Evolutionary conservation across 805 yeast species (phyloP), one percentile per base, ranked within the genome.

Genomic region (Ogataea methylovora): DNA sequence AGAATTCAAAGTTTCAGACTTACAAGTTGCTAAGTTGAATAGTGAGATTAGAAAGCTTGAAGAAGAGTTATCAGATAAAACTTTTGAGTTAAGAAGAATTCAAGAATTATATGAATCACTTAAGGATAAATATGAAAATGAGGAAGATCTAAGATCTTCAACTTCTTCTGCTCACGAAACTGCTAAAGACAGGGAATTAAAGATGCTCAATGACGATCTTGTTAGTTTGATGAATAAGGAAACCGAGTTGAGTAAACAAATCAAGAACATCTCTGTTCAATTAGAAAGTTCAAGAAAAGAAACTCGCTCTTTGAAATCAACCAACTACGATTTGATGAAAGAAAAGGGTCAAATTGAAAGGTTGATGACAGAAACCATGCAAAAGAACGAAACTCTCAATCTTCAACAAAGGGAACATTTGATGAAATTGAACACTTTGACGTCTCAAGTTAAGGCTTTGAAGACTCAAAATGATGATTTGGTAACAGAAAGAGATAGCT

Each of bases 401-500:
- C 54, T 61, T 14, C 61, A 67, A 21, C 68, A 67, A 32, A 63
- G 63, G 33, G 77, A 72, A 32, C 52, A 73, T 24, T 60, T 66
- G 28, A 57, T 63, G 34, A 67, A 67, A 31, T 48, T 70, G 23
- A 64, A 63, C 8, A 62, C 73, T 3, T 45, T 76, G 42, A 52
- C 60, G 35, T 58, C 65, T 15, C 86, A 82, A 52, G 68, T 79
- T 1, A 62, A 61, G 9, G 68, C 75, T 1, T 57, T 84, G 48
- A 69, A 76, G 33, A 69, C 71, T 9, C 65, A 80, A 5, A 68
- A 83, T 40, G 76, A 70, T 26, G 80, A 79, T 32, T 60, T 86
- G 23, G 58, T 75, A 2, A 58, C 49, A 5, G 92, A 84, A 46
- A 71, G 87, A 41, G 81, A 79, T 46, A 66, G 65, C 24, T 57